Base-by-base conservation (phyloP, 2,329 filamentous ascomycete species). In the Bipolaris sorokiniana region DNA sequence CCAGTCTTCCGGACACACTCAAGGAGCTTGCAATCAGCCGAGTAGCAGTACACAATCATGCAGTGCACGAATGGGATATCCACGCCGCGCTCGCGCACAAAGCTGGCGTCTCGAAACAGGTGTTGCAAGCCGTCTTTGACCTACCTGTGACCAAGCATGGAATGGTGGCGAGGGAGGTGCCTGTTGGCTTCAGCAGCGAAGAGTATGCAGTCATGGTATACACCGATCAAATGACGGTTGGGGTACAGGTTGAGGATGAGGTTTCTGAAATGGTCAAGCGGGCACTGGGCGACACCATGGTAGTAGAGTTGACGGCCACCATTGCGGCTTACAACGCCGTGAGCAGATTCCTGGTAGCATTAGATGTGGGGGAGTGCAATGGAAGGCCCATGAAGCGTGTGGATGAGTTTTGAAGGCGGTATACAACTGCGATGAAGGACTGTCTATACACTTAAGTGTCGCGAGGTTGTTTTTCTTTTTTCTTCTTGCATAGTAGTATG, bases 61-160 rank as follows among this genome's bases (percentile, higher is more conserved):
- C 92, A 0, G 91, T 90, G 83, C 96, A 93, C 77, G 92, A 96
- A 76, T 96, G 91, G 92, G 84, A 81, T 42, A 84, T 90, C 48
- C 92, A 96, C 72, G 88, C 87, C 15, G 90, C 90, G 2, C 68
- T 82, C 2, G 82, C 94, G 7, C 82, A 84, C 7, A 79, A 82
- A 31, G 78, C 78, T 22, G 87, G 83, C 0, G 86, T 88, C 7
- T 83, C 89, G 20, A 86, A 81, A 0, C 88, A 88, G 10, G 64
- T 62, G 0, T 80, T 95, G 38, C 47, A 69, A 31, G 83, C 84
- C 4, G 79, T 81, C 7, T 61, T 61, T 9, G 58, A 59, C 9
- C 44, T 66, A 3, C 64, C 74, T 23, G 68, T 67, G 11, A 54
- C 56, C 2, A 51, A n/a, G 68, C 69, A 56, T 16, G 58, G 61